Conservation (phyloP, 371 early-diverging fungal species). For the Mortierella polycephala region DNA sequence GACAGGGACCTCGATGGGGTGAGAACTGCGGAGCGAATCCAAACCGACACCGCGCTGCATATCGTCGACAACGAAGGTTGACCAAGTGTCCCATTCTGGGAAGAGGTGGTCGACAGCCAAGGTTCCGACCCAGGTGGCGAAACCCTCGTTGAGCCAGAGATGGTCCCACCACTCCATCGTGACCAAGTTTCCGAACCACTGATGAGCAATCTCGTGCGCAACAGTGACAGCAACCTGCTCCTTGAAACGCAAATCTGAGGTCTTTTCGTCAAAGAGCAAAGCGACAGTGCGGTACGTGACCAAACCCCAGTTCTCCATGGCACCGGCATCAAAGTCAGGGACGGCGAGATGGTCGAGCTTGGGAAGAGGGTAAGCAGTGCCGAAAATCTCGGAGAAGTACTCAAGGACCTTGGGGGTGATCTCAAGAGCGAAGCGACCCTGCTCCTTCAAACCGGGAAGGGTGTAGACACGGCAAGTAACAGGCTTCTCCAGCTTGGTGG, state of each 20-base stretch:
- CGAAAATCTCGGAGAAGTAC: slow-evolving; percentile 84
- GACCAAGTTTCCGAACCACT: slow-evolving; percentile 97
- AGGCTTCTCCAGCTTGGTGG: slow-evolving; percentile 72
- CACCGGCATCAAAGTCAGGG: slow-evolving; percentile 88
- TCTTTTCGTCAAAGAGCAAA: slow-evolving; percentile 77
- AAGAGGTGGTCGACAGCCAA: slow-evolving; percentile 82
- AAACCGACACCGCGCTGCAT: slow-evolving; percentile 75
- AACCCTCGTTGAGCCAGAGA: slow-evolving; percentile 97
- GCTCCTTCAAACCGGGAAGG: slow-evolving; percentile 67
- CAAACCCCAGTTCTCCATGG: slow-evolving; percentile 97
- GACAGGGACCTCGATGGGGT: slow-evolving; percentile 92
- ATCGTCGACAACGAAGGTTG: slow-evolving; percentile 75
- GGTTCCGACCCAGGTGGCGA: slow-evolving; percentile 94
- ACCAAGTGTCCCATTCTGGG: slow-evolving; percentile 83
- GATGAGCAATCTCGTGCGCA: slow-evolving; percentile 95
- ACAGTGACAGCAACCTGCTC: slow-evolving; percentile 86
- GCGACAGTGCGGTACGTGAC: slow-evolving; percentile 90
- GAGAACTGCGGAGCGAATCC: slow-evolving; percentile 84
- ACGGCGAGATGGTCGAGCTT: slow-evolving; percentile 92
- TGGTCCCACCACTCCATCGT: slow-evolving; percentile 89
- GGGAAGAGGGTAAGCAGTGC: slow-evolving; percentile 84
- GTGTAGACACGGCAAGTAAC: slow-evolving; percentile 85
- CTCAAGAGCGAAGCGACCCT: slow-evolving; percentile 83
- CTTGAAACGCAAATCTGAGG: slow-evolving; percentile 73
- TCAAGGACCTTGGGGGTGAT: slow-evolving; percentile 79